phyloP scores from a whole-genome alignment of 495 filamentous ascomycete species.

The Cryomyces minteri region DNA sequence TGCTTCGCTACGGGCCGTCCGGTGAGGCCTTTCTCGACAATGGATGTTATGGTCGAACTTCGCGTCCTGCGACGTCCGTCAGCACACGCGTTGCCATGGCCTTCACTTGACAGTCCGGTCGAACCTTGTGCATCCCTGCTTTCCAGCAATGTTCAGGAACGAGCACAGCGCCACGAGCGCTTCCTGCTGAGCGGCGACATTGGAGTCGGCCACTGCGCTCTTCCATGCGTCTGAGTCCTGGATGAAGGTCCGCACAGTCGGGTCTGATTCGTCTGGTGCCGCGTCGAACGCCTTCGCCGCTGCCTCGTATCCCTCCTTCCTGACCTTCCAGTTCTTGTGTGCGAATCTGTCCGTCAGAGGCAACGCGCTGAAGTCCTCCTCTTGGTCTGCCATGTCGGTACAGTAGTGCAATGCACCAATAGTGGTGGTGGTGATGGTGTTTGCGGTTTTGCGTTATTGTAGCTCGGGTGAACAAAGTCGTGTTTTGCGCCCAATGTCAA shows the following conservation, averaged over 20 bases:
- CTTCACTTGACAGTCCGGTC: slow-evolving; percentile 2
- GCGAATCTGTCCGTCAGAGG: slow-evolving; percentile 67
- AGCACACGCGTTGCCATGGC: background rate
- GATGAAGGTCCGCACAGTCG: slow-evolving; percentile 69
- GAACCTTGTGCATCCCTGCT: slow-evolving; percentile 56
- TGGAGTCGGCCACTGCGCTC: slow-evolving; percentile 81
- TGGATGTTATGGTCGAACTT: slow-evolving; percentile 47
- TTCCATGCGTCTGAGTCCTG: slow-evolving; percentile 82
- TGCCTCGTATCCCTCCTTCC: slow-evolving; percentile 90
- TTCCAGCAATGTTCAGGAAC: slow-evolving; percentile 75
- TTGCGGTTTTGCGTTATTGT: no score
- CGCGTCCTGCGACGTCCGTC: slow-evolving; percentile 40
- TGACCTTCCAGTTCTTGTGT: slow-evolving; percentile 97
- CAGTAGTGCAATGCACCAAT: no score
- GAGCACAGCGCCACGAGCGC: slow-evolving; percentile 72
- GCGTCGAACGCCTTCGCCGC: slow-evolving; percentile 71
- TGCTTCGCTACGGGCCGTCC: slow-evolving; percentile 78
- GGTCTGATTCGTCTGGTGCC: slow-evolving; percentile 73
- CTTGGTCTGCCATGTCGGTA: slow-evolving; percentile 40
- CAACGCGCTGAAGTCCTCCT: slow-evolving; percentile 71
- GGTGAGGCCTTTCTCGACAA: slow-evolving; percentile 83
- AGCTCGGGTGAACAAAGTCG: no score
- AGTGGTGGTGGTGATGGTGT: no score
- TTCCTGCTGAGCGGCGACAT: slow-evolving; percentile 93
- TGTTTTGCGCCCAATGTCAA: no score